Evolutionary conservation across 306 rosid species (phyloP).

Genomic region (Senna siamea): DNA sequence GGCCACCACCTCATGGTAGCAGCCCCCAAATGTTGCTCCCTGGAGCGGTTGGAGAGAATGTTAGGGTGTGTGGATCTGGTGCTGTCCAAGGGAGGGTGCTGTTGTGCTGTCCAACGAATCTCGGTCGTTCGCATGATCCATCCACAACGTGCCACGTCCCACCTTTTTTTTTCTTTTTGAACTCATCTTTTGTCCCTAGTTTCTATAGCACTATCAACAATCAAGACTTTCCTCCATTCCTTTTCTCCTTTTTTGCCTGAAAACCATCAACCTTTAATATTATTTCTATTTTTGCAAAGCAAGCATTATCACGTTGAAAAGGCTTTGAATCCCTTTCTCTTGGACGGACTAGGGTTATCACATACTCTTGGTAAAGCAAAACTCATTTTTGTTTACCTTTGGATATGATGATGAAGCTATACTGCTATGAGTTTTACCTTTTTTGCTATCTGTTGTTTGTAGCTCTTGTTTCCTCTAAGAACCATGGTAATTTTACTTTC

Average conservation of each 20-base stretch:
- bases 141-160: too few species aligned
- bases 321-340: too few species aligned
- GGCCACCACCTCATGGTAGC: too few species aligned
- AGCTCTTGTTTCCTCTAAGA: conserved; percentile 68
- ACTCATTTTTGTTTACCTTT: conserved; percentile 34
- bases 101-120: too few species aligned
- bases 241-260: background rate
- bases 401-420: conserved; percentile 49
- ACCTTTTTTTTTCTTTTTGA: too few species aligned
- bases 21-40: too few species aligned
- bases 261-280: background rate
- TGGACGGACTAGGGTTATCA: too few species aligned
- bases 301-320: conserved; percentile 25
- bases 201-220: conserved; percentile 43
- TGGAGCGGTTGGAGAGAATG: too few species aligned
- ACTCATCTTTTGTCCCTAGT: conserved; percentile 53
- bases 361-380: conserved; percentile 37
- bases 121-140: too few species aligned
- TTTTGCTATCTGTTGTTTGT: conserved; percentile 49
- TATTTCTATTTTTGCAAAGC: conserved; percentile 21
- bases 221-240: conserved; percentile 39
- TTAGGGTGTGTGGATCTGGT: too few species aligned
- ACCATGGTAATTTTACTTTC: conserved; percentile 62
- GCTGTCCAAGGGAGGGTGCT: too few species aligned
- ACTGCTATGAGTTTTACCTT: conserved; percentile 39